phyloP scores from a whole-genome alignment of 129 eudicot species.

The Pittosporum tobira region DNA sequence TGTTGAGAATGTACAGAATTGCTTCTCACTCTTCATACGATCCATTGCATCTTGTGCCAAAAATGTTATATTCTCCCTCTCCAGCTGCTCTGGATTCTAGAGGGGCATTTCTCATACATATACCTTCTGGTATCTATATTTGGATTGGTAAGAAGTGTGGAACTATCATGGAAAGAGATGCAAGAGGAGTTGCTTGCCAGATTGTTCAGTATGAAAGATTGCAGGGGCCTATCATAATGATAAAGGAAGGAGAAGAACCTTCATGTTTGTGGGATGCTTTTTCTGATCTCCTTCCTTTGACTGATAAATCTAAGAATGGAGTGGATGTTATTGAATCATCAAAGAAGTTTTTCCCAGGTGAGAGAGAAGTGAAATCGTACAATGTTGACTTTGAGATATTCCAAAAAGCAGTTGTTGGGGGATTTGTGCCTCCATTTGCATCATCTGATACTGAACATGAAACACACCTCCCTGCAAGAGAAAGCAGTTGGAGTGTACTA shows the following conservation, averaged over 20 bases:
- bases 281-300: constrained; percentile 20
- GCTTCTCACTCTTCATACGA: constrained; percentile 76
- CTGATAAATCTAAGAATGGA: constrained; percentile 8
- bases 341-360: constrained; percentile 24
- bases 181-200: constrained; percentile 67
- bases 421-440: constrained; percentile 59
- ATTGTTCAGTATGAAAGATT: constrained; percentile 51
- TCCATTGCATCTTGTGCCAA: constrained; percentile 87
- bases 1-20: constrained; percentile 55
- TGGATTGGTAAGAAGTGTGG: constrained; percentile 69
- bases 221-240: constrained; percentile 39
- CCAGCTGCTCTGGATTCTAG: constrained; percentile 59
- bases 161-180: constrained; percentile 53
- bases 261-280: constrained; percentile 61
- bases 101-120: constrained; percentile 64
- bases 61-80: constrained; percentile 52
- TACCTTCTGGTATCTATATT: constrained; percentile 64
- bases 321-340: constrained; percentile 19
- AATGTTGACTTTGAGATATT: constrained; percentile 62
- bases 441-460: constrained; percentile 52
- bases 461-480: constrained; percentile 67
- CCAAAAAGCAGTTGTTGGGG: constrained; percentile 52
- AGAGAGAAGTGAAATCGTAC: constrained; percentile 44
- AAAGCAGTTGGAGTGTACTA: constrained; percentile 53
- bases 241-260: constrained; percentile 71